Conservation (phyloP, 2,329 filamentous ascomycete species). For the Colletotrichum tamarilloi region DNA sequence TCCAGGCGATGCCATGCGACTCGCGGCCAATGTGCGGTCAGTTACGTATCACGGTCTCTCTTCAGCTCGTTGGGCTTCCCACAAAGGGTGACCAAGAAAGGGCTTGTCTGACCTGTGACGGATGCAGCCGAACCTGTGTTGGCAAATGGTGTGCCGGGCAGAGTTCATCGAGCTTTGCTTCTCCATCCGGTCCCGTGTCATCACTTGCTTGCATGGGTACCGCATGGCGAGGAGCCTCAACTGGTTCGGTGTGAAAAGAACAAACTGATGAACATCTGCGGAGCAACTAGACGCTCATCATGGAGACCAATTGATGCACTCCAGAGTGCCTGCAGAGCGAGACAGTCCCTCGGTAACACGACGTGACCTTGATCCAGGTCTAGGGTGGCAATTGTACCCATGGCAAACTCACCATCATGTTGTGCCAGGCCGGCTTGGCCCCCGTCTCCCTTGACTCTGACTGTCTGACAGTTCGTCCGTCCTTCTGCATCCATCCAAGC, state of each 20-base stretch:
- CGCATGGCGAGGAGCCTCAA: background rate
- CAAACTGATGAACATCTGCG: conserved; percentile 1
- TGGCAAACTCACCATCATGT: background rate
- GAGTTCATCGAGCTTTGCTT: background rate
- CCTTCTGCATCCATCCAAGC: conserved; percentile 25
- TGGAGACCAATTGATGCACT: background rate
- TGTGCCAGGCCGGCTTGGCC: conserved; percentile 14
- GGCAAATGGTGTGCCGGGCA: background rate
- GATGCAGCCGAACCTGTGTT: background rate
- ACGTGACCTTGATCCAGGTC: background rate
- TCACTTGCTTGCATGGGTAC: background rate
- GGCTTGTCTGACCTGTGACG: background rate
- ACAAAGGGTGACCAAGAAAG: conserved; percentile 1
- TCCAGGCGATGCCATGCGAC: background rate
- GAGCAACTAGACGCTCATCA: background rate
- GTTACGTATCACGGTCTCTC: conserved; percentile 20
- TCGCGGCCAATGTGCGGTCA: conserved; percentile 19
- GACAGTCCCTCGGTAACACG: conserved; percentile 10
- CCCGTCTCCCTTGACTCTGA: background rate
- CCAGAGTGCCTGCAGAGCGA: background rate
- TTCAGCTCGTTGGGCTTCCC: conserved; percentile 1
- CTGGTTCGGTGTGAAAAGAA: background rate
- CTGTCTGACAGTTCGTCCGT: background rate
- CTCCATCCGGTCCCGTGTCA: background rate
- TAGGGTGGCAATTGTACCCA: background rate